Base-by-base conservation (phyloP, 2,329 filamentous ascomycete genomes). In the Lomentospora prolificans region DNA sequence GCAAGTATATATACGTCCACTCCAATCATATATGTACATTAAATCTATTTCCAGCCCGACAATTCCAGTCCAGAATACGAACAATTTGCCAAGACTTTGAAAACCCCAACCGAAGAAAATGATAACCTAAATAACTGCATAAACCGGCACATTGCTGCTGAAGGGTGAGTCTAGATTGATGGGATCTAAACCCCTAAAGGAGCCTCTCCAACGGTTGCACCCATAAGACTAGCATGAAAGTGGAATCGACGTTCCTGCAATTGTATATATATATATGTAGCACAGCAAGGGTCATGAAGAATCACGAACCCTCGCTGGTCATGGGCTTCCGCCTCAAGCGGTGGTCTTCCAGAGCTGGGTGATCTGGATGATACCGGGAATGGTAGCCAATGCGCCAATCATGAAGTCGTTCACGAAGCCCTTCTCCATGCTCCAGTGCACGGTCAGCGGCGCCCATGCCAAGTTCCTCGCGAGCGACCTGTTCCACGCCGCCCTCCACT, bases 361-460 rank as follows among this genome's bases (percentile, higher is more conserved):
- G 61, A 73, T 69, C 63, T 71, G 66, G 52, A 74, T 66, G 3
- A 68, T 58, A 1, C 70, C 71, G 5, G 72, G 70, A 4, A 74
- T 63, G 30, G 62, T 64, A 2, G 66, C 72, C 51, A 72, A 57
- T 41, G 66, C 3, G 2, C 67, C 65, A 9, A 73, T 60, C 3
- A 63, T 59, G 19, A 61, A 58, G 33, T 74, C 70, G 31, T 61
- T 61, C 39, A 73, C 61, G 50, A 63, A 60, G 5, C 87, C 89
- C 57, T 80, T 73, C 58, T 87, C 82, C 41, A 85, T 68, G 64
- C 89, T 86, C 86, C 88, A 96, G 72, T 96, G 90, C 25, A 92
- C 65, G 59, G 89, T 92, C 66, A 95, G 74, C 30, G 91, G 90
- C 56, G 87, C 82, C 83, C 89, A 95, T 30, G 86, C 84, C 59